These are phyloP conservation scores for Phanerodontia chrysosporium DNA, from an alignment of 768 basidiomycete species.

Conservation along the genomic window DNA sequence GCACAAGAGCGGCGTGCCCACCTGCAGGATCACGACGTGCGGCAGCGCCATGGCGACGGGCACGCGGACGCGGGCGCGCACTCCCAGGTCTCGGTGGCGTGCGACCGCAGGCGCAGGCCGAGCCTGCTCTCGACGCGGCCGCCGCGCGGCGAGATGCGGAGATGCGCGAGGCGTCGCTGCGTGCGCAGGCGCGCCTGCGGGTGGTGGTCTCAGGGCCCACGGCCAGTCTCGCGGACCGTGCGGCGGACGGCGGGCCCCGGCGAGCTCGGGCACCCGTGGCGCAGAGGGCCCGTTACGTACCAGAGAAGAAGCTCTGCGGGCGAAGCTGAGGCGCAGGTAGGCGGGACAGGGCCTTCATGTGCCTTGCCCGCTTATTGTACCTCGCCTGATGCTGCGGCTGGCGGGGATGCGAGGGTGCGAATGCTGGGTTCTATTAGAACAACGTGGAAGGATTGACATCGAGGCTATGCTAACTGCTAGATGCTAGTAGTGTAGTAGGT, in stretches of 20 bases:
- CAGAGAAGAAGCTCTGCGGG: neutral
- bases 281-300: neutral
- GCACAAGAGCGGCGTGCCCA: too few species aligned
- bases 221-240: too few species aligned
- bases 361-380: neutral
- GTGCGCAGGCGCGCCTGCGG: slow-evolving; percentile 43
- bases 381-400: too few species aligned
- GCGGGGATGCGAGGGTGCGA: neutral
- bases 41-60: slow-evolving; percentile 2
- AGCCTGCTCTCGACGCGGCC: slow-evolving; percentile 4
- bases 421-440: neutral
- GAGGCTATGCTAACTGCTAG: slow-evolving; percentile 2
- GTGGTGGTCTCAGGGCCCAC: too few species aligned
- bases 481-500: neutral
- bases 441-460: neutral
- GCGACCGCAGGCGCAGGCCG: neutral
- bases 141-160: slow-evolving; percentile 19
- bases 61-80: too few species aligned
- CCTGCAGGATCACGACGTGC: neutral
- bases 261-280: neutral
- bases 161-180: slow-evolving; percentile 38
- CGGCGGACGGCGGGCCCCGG: too few species aligned
- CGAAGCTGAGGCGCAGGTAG: neutral
- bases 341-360: neutral
- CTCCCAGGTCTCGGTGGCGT: too few species aligned